Base-by-base conservation (phyloP, 305 asterid species). In the Rubia occidens region DNA sequence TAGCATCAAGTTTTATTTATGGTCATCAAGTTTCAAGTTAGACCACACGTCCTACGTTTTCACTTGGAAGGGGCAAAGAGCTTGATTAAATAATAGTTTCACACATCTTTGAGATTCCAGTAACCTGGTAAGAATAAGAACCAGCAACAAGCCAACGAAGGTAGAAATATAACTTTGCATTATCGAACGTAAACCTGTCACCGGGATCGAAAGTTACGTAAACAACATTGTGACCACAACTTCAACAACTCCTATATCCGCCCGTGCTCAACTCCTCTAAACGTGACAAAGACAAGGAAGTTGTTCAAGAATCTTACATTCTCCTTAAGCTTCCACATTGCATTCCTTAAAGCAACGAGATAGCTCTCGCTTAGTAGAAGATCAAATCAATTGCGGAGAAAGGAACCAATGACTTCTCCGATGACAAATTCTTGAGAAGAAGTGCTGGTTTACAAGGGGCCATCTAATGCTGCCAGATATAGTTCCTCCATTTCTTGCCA, bases 321-420 rank as follows among this genome's bases (percentile, higher is more conserved):
- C 11, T 60, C 64, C 26, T 60, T 8, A 60, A 60, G 64, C n/a
- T 60, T 26, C 64, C 37, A 35, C 32, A 60, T 11, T 29, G 40
- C 18, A 11, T 20, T 37, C 11, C n/a, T 24, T 11, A 17, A 6
- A 60, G 40, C 40, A 13, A 13, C 5, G 6, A 3, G 9, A 32
- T 4, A 26, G 13, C 29, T 60, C 43, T 11, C 17, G 15, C 6
- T 13, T 4, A 1, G 43, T 7, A 60, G 18, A 32, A 26, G 65
- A 60, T 60, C 65, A 26, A 15, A 44, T 18, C 37, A 60, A 13
- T 32, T 60, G 65, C 29, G 65, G 39, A 60, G 65, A 29, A 60
- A 8, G 65, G 65, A 29, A 26, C 29, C 65, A 17, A 32, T 32
- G 65, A 60, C 55, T 3, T 55, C 60, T 24, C 3, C 60, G 11